These are phyloP conservation scores for Stachybotrys chartarum DNA, from an alignment of 2,329 filamentous ascomycete species.

Conservation along the genomic window DNA sequence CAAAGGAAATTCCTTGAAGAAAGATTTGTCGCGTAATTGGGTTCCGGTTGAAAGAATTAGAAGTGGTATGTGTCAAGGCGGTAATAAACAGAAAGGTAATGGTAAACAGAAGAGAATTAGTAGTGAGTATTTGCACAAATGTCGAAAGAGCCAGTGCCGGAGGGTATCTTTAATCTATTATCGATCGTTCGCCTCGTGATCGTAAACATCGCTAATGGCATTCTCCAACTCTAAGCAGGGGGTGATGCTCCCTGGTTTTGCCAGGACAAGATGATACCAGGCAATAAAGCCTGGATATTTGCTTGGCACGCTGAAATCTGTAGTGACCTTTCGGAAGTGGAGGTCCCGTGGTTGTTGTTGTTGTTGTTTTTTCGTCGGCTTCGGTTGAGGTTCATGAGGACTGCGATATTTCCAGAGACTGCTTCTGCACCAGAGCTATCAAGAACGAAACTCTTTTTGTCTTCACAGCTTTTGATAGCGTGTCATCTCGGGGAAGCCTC, in stretches of 20 bases:
- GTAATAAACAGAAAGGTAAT: background rate
- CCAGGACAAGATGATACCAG: background rate
- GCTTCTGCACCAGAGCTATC: no score
- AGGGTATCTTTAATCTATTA: background rate
- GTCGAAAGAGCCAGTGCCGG: background rate
- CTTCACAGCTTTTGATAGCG: no score
- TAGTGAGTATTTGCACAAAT: background rate
- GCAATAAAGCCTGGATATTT: background rate
- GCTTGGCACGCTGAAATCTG: background rate
- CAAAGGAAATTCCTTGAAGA: background rate
- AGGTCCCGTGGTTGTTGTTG: background rate
- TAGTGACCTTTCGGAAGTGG: background rate
- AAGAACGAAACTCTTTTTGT: no score
- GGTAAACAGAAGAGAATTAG: background rate
- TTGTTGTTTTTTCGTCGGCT: conserved; percentile 13
- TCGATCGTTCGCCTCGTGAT: background rate
- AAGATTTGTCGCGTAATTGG: background rate
- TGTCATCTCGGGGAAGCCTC: background rate
- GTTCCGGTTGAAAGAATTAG: background rate
- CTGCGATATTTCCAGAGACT: no score
- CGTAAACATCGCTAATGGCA: background rate
- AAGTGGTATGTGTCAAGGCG: background rate
- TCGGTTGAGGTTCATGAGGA: no score
- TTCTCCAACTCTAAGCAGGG: background rate
- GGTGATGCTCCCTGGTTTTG: background rate